phyloP scores from a whole-genome alignment of 768 basidiomycete species.

The Lactifluus piperatus region DNA sequence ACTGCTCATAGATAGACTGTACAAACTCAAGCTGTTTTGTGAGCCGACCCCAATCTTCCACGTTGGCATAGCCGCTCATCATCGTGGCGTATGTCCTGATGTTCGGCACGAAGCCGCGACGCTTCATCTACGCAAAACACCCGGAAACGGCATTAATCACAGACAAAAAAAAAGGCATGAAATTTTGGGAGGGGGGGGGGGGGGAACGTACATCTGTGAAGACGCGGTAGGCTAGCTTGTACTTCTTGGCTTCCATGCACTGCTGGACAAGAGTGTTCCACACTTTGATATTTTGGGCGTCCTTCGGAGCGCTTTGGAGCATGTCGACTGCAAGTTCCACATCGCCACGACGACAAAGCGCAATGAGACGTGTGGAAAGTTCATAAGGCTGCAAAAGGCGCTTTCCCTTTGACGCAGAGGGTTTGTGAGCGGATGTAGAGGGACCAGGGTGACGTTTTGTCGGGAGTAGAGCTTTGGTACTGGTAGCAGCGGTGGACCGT shows the following conservation, averaged over 20 bases:
- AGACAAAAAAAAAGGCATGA: background rate
- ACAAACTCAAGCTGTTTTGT: constrained; percentile 55
- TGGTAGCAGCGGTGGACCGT: background rate
- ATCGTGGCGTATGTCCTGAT: constrained; percentile 61
- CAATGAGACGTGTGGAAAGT: constrained; percentile 50
- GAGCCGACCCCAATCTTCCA: constrained; percentile 51
- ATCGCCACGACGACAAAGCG: constrained; percentile 44
- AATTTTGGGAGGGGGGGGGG: background rate
- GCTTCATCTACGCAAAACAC: constrained; percentile 68
- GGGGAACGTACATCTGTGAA: constrained; percentile 51
- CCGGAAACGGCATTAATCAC: background rate
- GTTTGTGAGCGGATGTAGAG: background rate
- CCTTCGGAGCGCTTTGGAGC: constrained; percentile 61
- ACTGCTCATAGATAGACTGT: constrained; percentile 51
- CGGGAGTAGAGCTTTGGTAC: background rate
- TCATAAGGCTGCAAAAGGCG: constrained; percentile 46
- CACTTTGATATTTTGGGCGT: constrained; percentile 63
- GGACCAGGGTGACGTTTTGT: background rate
- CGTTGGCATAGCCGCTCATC: constrained; percentile 52
- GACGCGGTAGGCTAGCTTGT: constrained; percentile 52
- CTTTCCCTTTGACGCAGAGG: background rate
- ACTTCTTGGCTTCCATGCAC: constrained; percentile 47
- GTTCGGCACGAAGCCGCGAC: constrained; percentile 66
- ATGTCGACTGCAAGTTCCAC: constrained; percentile 54
- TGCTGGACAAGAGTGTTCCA: constrained; percentile 78